Evolutionary conservation across 345 rosid genomes (phyloP), one percentile per base, ranked within the genome.

Genomic region (Salix brachista): DNA sequence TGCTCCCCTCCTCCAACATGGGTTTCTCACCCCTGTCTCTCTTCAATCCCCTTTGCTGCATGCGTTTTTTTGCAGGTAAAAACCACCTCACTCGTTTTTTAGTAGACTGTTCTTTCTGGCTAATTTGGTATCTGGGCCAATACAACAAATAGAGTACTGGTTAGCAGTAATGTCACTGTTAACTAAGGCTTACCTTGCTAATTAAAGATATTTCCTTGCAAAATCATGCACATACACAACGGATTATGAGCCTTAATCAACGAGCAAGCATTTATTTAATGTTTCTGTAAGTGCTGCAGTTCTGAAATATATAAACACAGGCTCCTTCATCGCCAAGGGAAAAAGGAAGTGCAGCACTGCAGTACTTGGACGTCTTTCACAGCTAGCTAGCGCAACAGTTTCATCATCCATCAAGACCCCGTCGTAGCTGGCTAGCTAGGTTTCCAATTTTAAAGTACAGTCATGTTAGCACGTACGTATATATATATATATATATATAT

Each of bases 1-100:
- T 81, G 95, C 98, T 92, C 91, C 84, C 86, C 91, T 92, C 87
- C 97, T 90, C 97, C 98, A 94, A 86, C 97, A 84, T 41, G 95
- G 90, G 75, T 79, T 92, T 72, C 90, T 85, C 86, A 78, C 80
- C 86, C 66, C 56, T 50, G 50, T 11, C 12, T 44, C 54, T 66
- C 9, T 42, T 72, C 78, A 11, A 18, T 34, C 78, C 21, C 11
- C 25, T 14, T 34, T 1, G 42, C 2, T 26, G 39, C 4, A 25
- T 37, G 44, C 36, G 1, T 4, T 1, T 2, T 65, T 17, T 32
- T 39, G 39, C 25, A 36, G 39, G 37, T 70, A 26, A 12, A 17
- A 26, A 50, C 18, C 36, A 65, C 69, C 21, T 65, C 9, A 0
- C 56, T 50, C 1, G n/a, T 18, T 50, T 50, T 50, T 18, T 0